Percentiles rank a stretch among this genome's conserved stretches.
phyloP scores from a whole-genome alignment of 116 monocot genomes.

The Trichopus zeylanicus region DNA sequence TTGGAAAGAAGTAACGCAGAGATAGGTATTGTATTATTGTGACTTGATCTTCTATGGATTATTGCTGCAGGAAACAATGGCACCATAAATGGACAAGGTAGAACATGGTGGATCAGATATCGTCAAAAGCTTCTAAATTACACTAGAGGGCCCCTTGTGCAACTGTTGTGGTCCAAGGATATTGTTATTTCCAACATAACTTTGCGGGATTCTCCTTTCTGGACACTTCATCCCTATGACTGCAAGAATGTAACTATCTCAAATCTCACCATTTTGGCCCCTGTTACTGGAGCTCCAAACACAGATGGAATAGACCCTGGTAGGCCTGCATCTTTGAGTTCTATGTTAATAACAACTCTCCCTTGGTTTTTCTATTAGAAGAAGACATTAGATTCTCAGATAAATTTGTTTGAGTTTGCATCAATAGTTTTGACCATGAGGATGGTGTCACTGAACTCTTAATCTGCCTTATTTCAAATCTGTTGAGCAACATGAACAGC shows the following conservation, averaged over 20 bases:
- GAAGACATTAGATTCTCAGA: too few relatives aligned
- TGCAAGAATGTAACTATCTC: constrained; percentile 68
- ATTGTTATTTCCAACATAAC: constrained; percentile 78
- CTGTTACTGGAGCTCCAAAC: constrained; percentile 74
- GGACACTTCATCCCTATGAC: constrained; percentile 86
- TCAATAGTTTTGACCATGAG: too few relatives aligned
- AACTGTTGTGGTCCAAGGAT: constrained; percentile 76
- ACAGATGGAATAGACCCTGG: constrained; percentile 99
- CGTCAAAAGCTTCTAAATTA: constrained; percentile 41
- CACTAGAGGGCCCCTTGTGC: constrained; percentile 84
- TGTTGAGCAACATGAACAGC: too few relatives aligned
- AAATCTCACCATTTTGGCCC: constrained; percentile 74
- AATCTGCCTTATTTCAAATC: too few relatives aligned
- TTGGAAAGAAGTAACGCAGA: too few relatives aligned
- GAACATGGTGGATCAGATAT: constrained; percentile 76
- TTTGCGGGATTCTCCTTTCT: constrained; percentile 77
- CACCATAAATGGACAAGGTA: constrained; percentile 79
- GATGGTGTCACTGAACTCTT: too few relatives aligned
- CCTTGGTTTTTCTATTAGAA: too few relatives aligned
- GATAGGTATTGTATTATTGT: not conserved
- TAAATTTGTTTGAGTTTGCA: too few relatives aligned
- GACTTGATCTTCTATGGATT: not conserved
- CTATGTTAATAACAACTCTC: not conserved
- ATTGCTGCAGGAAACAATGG: constrained; percentile 62
- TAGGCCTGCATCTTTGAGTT: constrained; percentile 22